Conservation (phyloP, 768 basidiomycete genomes). For the Mycena sanguinolenta region DNA sequence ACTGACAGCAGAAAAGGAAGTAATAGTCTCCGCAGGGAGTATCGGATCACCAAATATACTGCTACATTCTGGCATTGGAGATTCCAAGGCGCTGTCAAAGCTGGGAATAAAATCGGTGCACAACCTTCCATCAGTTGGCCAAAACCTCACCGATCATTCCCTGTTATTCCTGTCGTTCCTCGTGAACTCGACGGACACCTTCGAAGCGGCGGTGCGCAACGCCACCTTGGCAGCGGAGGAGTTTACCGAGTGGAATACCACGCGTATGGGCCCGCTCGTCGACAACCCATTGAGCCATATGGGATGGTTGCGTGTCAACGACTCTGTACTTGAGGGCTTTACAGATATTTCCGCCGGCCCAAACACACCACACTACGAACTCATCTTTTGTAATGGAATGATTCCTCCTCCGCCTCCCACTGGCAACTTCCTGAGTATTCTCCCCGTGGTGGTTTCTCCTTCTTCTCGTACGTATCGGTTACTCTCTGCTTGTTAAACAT, state of each 20-base stretch:
- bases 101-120: background rate
- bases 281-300: constrained; percentile 39
- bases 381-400: constrained; percentile 40
- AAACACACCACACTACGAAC: constrained; percentile 47
- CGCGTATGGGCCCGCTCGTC: constrained; percentile 34
- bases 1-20: background rate
- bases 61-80: background rate
- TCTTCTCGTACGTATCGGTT: constrained; percentile 36
- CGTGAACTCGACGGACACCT: constrained; percentile 34
- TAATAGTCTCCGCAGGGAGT: background rate
- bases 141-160: constrained; percentile 35
- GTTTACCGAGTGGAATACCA: constrained; percentile 40
- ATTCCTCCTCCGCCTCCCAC: constrained; percentile 33
- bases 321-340: constrained; percentile 18
- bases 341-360: constrained; percentile 48
- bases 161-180: constrained; percentile 29
- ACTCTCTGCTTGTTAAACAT: too few relatives aligned
- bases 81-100: background rate
- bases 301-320: too few relatives aligned
- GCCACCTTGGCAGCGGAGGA: constrained; percentile 25
- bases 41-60: background rate
- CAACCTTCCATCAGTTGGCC: too few relatives aligned
- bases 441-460: constrained; percentile 42
- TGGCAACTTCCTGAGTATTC: constrained; percentile 40
- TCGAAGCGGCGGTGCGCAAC: constrained; percentile 36